Base-by-base conservation (phyloP, 441 rosid genomes). In the Biscutella auriculata region DNA sequence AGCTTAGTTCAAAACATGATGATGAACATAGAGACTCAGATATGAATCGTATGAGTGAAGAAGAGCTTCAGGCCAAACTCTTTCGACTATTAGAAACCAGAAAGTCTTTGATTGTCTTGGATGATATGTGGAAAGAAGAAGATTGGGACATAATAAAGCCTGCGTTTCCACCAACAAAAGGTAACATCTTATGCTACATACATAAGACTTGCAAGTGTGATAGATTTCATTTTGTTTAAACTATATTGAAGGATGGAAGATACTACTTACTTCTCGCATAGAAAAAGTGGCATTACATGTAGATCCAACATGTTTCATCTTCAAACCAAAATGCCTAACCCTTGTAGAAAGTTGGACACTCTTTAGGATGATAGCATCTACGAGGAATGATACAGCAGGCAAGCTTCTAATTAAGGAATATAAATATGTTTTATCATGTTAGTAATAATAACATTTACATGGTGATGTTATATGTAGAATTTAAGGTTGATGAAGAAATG, bases 221-320 rank as follows among this genome's bases (percentile, higher is more conserved):
- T 19, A 19, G 23, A 19, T 19, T 19, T 19, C 6, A 2, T 2
- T 48, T 30, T 49, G 30, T 1, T 49, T 19, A 19, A 19, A 19
- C 23, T 19, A 19, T 1, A 19, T 19, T 19, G 21, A 4, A 51
- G 59, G 46, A 5, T 44, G 66, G 61, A 71, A 60, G 51, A 32
- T 75, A 40, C 3, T 75, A 52, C 28, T 71, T 47, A 71, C 74
- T 9, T 53, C 68, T 26, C 71, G 69, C 0, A 68, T 64, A 15
- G 49, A 44, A 19, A 53, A 49, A 2, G 59, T 64, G 0, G 71
- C 53, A 3, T 11, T 32, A 13, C n/a, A 15, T 13, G 66, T 49
- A 16, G 54, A 63, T 48, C 57, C 62, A 19, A 41, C 6, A 36
- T 44, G 63, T 16, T 1, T 42, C n/a, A 17, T 29, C 17, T 73